Conservation (phyloP, 2,329 filamentous ascomycete genomes). For the Akanthomyces lecanii region DNA sequence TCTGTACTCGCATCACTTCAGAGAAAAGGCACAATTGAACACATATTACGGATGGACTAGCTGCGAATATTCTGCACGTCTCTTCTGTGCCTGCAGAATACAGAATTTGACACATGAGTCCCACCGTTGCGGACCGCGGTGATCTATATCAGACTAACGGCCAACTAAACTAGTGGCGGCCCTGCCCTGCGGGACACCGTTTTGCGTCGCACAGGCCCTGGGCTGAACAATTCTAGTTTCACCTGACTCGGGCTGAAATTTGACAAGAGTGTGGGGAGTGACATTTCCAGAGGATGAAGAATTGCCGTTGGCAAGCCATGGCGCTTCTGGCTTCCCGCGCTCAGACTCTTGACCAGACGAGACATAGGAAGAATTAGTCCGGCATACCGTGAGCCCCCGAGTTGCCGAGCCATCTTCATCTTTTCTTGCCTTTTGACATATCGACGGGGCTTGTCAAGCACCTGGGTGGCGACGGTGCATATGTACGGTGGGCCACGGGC, state of each 20-base stretch:
- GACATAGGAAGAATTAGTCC: background rate
- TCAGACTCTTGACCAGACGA: background rate
- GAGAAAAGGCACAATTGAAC: background rate
- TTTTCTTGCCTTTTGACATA: background rate
- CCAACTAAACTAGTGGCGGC: background rate
- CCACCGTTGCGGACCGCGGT: background rate
- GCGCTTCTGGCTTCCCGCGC: background rate
- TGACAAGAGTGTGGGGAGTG: background rate
- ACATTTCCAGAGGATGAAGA: background rate
- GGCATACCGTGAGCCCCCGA: background rate
- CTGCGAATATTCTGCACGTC: background rate
- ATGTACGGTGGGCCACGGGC: background rate
- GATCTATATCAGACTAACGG: constrained; percentile 4
- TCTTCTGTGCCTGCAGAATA: background rate
- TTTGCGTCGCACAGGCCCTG: background rate
- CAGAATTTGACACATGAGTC: background rate
- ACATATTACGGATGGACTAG: background rate
- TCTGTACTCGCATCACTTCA: background rate
- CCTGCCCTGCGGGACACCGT: background rate
- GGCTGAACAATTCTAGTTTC: background rate
- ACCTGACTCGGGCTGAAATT: background rate
- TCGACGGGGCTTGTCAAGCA: background rate
- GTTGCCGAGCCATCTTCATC: background rate
- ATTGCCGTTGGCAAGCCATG: background rate
- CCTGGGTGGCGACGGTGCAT: background rate